Base-by-base conservation (phyloP, 805 yeast genomes). In the Candida ascalaphidarum region DNA sequence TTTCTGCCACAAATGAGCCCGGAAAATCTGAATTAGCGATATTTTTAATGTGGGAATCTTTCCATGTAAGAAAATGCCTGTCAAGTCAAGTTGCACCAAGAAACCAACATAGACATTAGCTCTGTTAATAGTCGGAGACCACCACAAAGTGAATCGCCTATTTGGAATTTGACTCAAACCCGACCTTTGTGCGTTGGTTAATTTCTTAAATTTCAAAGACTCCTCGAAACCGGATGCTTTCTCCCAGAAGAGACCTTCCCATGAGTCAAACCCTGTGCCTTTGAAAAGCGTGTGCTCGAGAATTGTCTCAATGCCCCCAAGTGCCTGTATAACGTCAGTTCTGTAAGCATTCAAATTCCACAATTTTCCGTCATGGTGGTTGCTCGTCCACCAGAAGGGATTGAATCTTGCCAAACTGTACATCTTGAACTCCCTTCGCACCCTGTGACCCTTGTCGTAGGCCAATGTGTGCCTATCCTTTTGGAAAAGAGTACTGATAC, bases 171-270 rank as follows among this genome's bases (percentile, higher is more conserved):
- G 99, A 47, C 94, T 83, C 39, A 92, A 68, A 50, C 99, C 99
- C 4, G 96, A 80, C 46, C 98, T 68, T 62, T 92, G 99, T 1
- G 99, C 99, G 55, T 89, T 89, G 1, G 99, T 92, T 41, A 92
- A 68, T 50, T 89, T 92, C 53, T 88, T 86, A 56, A 86, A 83
- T 50, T 88, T 89, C 71, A 92, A 71, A 0, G 95, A 81, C 45
- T 92, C 98, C 53, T 92, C 99, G 50, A 88, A 92, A 0, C 98
- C 98, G 16, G 95, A 78, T 0, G 94, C 94, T 50, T 88, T 88
- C 48, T 92, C 98, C 99, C 99, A 92, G 55, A 92, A 92, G 15
- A 92, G 61, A 4, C 98, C 97, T 59, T 92, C 99, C 98, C 98
- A 92, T 7, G 94, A 82, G 41, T 82, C 94, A 48, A 92, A 92